These are phyloP conservation scores for Saussurea involucrata DNA, from an alignment of 129 eudicot genomes.

Conservation along the genomic window DNA sequence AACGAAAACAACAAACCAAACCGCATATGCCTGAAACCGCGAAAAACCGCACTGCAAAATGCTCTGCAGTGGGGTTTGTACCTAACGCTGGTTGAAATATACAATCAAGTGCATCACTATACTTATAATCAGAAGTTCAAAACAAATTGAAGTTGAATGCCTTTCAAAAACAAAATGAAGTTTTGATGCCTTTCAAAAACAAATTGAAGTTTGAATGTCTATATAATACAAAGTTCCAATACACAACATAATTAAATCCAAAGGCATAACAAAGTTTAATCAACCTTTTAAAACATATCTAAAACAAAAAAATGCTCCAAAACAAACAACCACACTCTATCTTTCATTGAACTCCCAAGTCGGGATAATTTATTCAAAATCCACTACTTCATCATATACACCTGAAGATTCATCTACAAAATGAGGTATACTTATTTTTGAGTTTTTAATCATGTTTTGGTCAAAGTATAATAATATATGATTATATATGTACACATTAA, in stretches of 20 bases:
- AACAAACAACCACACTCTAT: neutral
- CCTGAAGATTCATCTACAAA: neutral
- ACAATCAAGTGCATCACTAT: neutral
- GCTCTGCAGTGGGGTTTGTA: neutral
- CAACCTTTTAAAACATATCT: neutral
- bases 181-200: no score
- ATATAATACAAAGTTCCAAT: neutral
- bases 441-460: neutral
- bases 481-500: neutral
- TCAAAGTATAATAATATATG: neutral
- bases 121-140: neutral
- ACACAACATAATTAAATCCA: neutral
- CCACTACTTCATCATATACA: neutral
- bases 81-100: neutral
- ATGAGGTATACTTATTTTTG: neutral
- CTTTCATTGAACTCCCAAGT: neutral
- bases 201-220: neutral
- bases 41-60: neutral
- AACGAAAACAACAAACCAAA: neutral
- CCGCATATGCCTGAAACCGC: neutral
- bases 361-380: neutral
- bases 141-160: neutral
- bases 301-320: neutral
- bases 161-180: no score
- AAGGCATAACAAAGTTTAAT: neutral